Percentiles rank a stretch among this genome's conserved stretches.
Evolutionary conservation across 2,329 filamentous ascomycete genomes (phyloP).

Genomic region (Helicocarpus griseus): DNA sequence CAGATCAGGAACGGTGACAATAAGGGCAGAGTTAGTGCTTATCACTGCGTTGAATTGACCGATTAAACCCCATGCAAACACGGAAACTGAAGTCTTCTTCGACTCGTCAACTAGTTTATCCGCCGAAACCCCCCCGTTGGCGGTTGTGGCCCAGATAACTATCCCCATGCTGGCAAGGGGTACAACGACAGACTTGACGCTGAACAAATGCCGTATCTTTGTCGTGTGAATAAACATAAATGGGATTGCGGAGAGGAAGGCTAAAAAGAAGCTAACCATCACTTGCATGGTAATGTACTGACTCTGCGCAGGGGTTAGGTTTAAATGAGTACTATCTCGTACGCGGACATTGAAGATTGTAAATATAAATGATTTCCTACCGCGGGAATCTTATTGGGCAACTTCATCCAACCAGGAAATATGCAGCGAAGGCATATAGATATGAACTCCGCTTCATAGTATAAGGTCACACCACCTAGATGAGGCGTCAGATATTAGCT

Average conservation of each 20-base stretch:
- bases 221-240: constrained; percentile 27
- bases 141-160: constrained; percentile 25
- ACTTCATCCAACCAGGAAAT: constrained; percentile 16
- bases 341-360: too few relatives aligned
- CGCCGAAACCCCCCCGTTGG: constrained; percentile 17
- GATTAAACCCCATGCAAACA: constrained; percentile 31
- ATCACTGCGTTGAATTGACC: constrained; percentile 32
- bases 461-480: constrained; percentile 17
- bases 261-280: constrained; percentile 18
- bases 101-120: constrained; percentile 10
- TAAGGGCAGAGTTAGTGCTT: constrained; percentile 25
- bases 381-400: constrained; percentile 18
- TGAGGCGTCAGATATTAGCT: too few relatives aligned
- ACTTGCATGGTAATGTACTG: constrained; percentile 18
- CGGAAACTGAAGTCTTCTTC: constrained; percentile 11
- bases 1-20: constrained; percentile 31
- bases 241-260: constrained; percentile 17
- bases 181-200: constrained; percentile 27
- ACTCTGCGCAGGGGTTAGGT: too few relatives aligned
- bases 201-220: constrained; percentile 28
- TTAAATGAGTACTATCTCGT: too few relatives aligned
- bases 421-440: constrained; percentile 19
- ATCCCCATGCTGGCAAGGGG: constrained; percentile 28
- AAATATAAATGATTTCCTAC: too few relatives aligned
- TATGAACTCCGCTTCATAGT: constrained; percentile 17